Evolutionary conservation across 768 basidiomycete genomes (phyloP).

Genomic region (Boletus reticulatus): DNA sequence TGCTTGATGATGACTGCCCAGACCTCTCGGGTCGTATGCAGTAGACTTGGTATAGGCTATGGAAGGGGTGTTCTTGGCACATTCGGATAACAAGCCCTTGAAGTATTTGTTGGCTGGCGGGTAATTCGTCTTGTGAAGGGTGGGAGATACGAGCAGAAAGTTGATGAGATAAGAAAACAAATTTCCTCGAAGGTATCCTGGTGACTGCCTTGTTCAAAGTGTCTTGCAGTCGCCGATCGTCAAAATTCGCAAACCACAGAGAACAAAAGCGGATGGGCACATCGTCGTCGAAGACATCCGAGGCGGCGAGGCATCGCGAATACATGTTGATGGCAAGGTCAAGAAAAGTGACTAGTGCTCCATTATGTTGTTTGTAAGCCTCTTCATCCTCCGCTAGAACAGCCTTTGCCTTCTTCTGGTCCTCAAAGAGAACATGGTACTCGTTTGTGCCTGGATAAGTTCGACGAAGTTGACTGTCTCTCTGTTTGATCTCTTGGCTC

Average conservation of each 20-base stretch:
- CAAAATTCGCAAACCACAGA: conserved; percentile 89
- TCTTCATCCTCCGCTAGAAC: conserved; percentile 55
- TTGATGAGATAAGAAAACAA: conserved; percentile 91
- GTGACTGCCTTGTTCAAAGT: conserved; percentile 45
- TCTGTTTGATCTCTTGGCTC: conserved; percentile 59
- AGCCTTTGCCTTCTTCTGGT: conserved; percentile 42
- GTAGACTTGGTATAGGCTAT: conserved; percentile 87
- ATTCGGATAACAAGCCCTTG: conserved; percentile 68
- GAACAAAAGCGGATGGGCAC: conserved; percentile 81
- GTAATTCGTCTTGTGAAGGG: conserved; percentile 25
- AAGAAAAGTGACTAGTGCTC: conserved; percentile 60
- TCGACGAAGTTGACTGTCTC: conserved; percentile 37
- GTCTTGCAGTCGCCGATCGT: conserved; percentile 48
- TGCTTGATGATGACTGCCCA: conserved; percentile 19
- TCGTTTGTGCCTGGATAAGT: conserved; percentile 18
- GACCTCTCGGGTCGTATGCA: conserved; percentile 53
- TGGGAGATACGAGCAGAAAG: conserved; percentile 83
- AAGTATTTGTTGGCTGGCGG: conserved; percentile 55
- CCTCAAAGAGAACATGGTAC: conserved; percentile 33
- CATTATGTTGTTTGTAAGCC: conserved; percentile 38
- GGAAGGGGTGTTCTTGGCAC: conserved; percentile 91
- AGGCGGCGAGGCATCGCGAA: conserved; percentile 65
- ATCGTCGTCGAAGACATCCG: conserved; percentile 74
- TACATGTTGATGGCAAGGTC: conserved; percentile 82
- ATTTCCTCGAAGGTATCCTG: conserved; percentile 79